Evolutionary conservation across 2,329 filamentous ascomycete genomes (phyloP).

Genomic region (Aspergillus unguis): DNA sequence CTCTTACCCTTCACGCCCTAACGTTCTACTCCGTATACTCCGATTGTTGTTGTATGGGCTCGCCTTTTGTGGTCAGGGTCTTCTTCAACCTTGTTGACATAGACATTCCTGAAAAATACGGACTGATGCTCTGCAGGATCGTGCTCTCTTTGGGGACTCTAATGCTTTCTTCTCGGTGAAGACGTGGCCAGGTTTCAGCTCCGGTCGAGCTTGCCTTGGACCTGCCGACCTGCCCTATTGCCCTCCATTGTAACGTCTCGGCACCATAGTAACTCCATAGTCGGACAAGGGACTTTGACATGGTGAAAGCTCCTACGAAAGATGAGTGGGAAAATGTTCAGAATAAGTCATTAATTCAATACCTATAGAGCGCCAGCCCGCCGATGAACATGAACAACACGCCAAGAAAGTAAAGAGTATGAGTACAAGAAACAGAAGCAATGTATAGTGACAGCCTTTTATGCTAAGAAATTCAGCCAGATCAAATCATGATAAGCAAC

Average conservation of each 20-base stretch:
- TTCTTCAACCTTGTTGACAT: too few species aligned
- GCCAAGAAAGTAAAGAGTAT: background rate
- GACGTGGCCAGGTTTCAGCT: too few species aligned
- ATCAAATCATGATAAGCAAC: slow-evolving; percentile 74
- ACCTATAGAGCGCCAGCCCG: background rate
- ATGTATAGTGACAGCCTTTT: slow-evolving; percentile 2
- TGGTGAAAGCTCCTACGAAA: background rate
- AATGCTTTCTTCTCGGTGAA: too few species aligned
- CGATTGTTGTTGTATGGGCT: too few species aligned
- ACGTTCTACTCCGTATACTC: too few species aligned
- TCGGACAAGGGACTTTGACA: background rate
- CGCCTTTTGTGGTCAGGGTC: too few species aligned
- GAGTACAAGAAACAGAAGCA: background rate
- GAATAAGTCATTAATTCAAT: background rate
- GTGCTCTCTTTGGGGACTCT: too few species aligned
- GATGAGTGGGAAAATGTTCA: background rate
- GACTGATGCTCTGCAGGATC: too few species aligned
- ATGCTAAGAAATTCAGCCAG: slow-evolving; percentile 11
- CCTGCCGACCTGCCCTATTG: too few species aligned
- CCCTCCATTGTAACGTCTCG: too few species aligned
- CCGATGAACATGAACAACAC: background rate
- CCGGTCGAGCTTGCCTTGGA: too few species aligned
- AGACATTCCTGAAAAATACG: too few species aligned
- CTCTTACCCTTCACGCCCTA: background rate
- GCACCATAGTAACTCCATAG: background rate